Percentiles rank a stretch among this genome's conserved stretches.
Evolutionary conservation across 164 flowering plant species (phyloP).

Genomic region (Umbilicus rupestris): DNA sequence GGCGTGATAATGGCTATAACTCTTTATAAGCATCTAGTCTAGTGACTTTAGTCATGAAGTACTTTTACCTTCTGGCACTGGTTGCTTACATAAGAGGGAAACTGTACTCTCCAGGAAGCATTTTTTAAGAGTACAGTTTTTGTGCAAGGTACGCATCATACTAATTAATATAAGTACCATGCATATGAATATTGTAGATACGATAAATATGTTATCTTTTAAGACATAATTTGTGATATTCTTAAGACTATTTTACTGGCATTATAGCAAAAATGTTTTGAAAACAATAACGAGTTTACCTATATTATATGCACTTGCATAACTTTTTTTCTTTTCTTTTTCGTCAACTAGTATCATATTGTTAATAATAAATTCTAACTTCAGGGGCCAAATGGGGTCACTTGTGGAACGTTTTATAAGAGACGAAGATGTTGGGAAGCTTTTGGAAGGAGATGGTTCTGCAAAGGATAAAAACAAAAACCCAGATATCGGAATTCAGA

Average conservation of each 20-base stretch:
- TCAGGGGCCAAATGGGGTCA: conserved; percentile 84
- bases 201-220: not conserved
- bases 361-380: conserved; percentile 4
- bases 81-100: not conserved
- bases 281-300: not conserved
- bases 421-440: conserved; percentile 19
- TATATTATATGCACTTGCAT: not conserved
- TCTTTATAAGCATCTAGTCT: not conserved
- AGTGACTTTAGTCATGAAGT: not conserved
- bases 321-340: not conserved
- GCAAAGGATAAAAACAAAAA: conserved; percentile 17
- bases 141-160: not conserved
- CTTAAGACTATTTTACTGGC: not conserved
- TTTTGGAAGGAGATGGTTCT: conserved; percentile 25
- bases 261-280: not conserved
- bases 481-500: conserved; percentile 18
- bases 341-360: too few relatives aligned
- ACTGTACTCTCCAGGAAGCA: not conserved
- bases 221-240: not conserved
- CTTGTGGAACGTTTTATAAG: conserved; percentile 13
- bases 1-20: not conserved
- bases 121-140: not conserved
- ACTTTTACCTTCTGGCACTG: not conserved
- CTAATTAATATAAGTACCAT: not conserved
- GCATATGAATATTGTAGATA: not conserved